These are phyloP conservation scores for Daldinia decipiens DNA, from an alignment of 495 filamentous ascomycete genomes.

Conservation along the genomic window DNA sequence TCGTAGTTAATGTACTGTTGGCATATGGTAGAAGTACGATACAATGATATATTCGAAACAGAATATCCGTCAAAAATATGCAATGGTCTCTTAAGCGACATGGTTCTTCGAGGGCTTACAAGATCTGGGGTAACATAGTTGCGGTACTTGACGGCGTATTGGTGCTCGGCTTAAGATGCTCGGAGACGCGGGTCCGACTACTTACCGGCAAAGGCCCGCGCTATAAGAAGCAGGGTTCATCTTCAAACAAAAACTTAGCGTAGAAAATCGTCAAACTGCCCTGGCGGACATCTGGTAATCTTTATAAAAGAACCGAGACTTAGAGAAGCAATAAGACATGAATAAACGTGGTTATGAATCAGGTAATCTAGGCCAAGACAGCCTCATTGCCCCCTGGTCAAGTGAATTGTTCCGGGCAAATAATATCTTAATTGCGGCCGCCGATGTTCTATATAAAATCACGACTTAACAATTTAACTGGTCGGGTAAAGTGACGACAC, in stretches of 20 bases:
- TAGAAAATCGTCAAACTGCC: background rate
- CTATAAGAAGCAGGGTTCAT: conserved; percentile 17
- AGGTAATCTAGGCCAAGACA: conserved; percentile 36
- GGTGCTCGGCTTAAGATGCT: conserved; percentile 13
- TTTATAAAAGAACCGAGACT: conserved; percentile 13
- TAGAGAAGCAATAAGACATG: conserved; percentile 32
- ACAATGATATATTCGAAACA: conserved; percentile 30
- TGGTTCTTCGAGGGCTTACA: conserved; percentile 23
- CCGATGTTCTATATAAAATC: conserved; percentile 6
- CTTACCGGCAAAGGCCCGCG: conserved; percentile 12
- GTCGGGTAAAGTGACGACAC: conserved; percentile 2
- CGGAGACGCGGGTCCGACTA: conserved; percentile 31
- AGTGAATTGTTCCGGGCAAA: conserved; percentile 19
- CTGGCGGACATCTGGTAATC: conserved; percentile 3
- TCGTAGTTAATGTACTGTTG: conserved; percentile 3
- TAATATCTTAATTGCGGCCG: conserved; percentile 17
- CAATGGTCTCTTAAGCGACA: conserved; percentile 13
- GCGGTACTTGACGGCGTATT: conserved; percentile 18
- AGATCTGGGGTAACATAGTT: conserved; percentile 32
- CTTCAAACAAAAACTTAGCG: background rate
- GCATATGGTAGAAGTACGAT: conserved; percentile 3
- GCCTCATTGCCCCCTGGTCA: conserved; percentile 30
- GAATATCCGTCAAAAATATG: conserved; percentile 19
- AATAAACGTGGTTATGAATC: conserved; percentile 40
- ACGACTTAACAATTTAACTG: conserved; percentile 1